phyloP scores from a whole-genome alignment of 2,329 filamentous ascomycete genomes.

The Fusarium multiceps region DNA sequence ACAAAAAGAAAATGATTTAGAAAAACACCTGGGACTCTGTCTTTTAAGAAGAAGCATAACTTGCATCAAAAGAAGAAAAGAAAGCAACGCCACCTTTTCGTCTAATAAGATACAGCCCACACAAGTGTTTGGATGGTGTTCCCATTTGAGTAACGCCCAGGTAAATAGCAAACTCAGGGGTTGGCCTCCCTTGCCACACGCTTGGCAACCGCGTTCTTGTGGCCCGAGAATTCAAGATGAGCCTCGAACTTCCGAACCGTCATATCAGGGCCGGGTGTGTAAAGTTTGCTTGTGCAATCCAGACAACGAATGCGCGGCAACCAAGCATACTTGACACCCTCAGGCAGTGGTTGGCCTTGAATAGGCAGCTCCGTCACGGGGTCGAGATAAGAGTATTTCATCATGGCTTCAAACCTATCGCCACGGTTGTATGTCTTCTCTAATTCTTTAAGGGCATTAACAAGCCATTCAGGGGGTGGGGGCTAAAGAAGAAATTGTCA shows the following conservation, averaged over 20 bases:
- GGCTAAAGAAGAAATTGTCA: constrained; percentile 66
- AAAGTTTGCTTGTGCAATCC: constrained; percentile 93
- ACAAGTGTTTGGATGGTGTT: background rate
- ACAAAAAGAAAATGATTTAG: constrained; percentile 15
- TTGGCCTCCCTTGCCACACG: constrained; percentile 46
- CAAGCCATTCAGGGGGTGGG: constrained; percentile 87
- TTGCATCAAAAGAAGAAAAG: constrained; percentile 12
- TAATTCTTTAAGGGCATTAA: constrained; percentile 76
- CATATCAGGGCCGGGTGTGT: constrained; percentile 87
- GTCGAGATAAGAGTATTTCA: constrained; percentile 90
- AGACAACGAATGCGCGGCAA: constrained; percentile 90
- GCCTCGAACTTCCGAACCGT: constrained; percentile 93
- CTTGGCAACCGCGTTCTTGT: constrained; percentile 73
- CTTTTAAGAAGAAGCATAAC: constrained; percentile 19
- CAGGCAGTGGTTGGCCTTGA: constrained; percentile 65
- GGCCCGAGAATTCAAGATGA: constrained; percentile 85
- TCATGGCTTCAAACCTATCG: constrained; percentile 87
- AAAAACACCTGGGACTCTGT: constrained; percentile 21
- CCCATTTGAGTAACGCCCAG: background rate
- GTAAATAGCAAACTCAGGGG: constrained; percentile 2
- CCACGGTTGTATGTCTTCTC: constrained; percentile 75
- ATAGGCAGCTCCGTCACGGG: constrained; percentile 74
- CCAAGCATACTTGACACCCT: constrained; percentile 81
- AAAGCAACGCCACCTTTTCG: constrained; percentile 29
- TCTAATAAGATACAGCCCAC: constrained; percentile 29